Evolutionary conservation across 306 rosid species (phyloP).

Genomic region (Myrica gale): DNA sequence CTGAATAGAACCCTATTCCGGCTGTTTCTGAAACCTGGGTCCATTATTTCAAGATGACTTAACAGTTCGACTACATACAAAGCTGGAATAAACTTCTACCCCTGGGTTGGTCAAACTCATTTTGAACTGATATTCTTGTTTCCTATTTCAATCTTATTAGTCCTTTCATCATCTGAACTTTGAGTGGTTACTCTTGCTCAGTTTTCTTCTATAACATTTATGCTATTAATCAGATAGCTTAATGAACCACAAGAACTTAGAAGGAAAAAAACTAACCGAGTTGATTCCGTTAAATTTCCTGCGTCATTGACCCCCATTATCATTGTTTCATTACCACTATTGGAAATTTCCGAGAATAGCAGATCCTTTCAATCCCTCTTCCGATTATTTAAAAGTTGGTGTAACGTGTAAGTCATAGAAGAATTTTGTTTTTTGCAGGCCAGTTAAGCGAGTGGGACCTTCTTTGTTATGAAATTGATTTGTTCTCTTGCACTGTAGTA

Average conservation of each 20-base stretch:
- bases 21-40: neutral
- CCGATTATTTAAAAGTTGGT: neutral
- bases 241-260: neutral
- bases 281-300: neutral
- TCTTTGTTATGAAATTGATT: conserved; percentile 45
- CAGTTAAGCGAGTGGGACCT: conserved; percentile 39
- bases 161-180: neutral
- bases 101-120: too few species aligned
- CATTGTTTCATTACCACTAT: neutral
- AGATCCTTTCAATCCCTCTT: neutral
- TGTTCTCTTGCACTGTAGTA: neutral
- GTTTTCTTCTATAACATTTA: neutral
- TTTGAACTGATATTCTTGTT: neutral
- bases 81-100: too few species aligned
- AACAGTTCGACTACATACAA: too few species aligned
- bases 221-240: conserved; percentile 2
- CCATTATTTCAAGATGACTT: too few species aligned
- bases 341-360: neutral
- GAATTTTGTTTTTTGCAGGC: conserved; percentile 54
- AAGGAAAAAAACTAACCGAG: neutral
- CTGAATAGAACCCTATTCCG: neutral
- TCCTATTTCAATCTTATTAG: neutral
- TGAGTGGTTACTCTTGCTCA: neutral
- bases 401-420: neutral
- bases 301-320: neutral